Conservation (phyloP, 148 eudicot species). For the Chenopodium berlandieri region DNA sequence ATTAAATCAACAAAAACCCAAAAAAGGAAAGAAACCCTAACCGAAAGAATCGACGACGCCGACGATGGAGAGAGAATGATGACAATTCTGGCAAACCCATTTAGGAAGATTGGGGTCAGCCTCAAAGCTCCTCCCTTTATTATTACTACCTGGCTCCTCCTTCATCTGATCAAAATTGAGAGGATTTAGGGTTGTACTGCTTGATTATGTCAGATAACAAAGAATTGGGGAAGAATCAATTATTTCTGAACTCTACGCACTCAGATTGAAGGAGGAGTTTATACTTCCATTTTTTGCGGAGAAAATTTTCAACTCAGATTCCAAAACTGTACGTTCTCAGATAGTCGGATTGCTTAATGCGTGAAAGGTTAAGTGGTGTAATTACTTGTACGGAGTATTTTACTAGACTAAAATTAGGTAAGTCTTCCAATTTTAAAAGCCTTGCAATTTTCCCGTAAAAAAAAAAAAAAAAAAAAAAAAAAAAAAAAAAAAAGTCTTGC, state of each 20-base stretch:
- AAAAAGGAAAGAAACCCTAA: slow-evolving; percentile 26
- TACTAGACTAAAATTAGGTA: no score
- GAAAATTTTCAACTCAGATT: neutral
- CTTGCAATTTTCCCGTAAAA: no score
- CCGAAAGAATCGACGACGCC: slow-evolving; percentile 90
- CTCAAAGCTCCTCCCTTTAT: slow-evolving; percentile 44
- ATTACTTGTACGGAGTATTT: no score
- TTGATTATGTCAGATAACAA: neutral
- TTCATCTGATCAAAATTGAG: neutral
- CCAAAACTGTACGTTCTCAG: no score
- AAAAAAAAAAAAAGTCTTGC: no score
- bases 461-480: no score
- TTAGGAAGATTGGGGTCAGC: slow-evolving; percentile 80
- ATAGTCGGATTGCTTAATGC: no score
- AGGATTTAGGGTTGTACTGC: neutral
- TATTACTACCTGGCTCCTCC: neutral
- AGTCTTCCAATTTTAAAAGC: no score
- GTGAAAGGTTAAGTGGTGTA: no score
- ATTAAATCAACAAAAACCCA: neutral
- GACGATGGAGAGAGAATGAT: slow-evolving; percentile 65
- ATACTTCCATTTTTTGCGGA: neutral
- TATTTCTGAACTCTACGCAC: neutral
- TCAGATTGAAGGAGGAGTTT: neutral
- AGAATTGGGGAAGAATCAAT: neutral
- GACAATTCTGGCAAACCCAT: slow-evolving; percentile 91